These are phyloP conservation scores for Aspergillus avenaceus DNA, from an alignment of 495 filamentous ascomycete genomes.

Conservation along the genomic window DNA sequence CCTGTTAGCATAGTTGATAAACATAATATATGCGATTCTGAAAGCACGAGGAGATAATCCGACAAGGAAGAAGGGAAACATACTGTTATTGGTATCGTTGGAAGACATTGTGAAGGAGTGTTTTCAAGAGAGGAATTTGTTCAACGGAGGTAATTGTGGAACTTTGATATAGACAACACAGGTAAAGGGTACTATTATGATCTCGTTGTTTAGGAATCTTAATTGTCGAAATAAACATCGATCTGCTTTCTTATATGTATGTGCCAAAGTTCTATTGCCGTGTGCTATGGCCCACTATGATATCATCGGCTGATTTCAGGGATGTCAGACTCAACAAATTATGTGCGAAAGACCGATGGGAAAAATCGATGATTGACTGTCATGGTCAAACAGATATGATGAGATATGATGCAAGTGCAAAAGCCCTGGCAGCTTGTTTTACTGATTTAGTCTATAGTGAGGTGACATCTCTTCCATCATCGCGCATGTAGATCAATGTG, in stretches of 20 bases:
- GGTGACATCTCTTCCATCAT: background rate
- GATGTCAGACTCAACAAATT: background rate
- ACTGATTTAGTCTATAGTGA: background rate
- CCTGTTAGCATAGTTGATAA: background rate
- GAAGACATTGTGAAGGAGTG: conserved; percentile 1
- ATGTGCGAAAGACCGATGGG: background rate
- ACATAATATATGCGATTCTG: no score
- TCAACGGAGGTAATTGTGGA: background rate
- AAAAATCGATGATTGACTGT: background rate
- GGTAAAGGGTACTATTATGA: no score
- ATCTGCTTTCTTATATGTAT: background rate
- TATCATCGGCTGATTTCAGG: background rate
- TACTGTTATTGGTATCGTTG: background rate
- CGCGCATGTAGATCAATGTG: background rate
- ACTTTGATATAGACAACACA: conserved; percentile 12
- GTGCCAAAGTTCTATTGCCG: background rate
- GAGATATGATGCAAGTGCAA: background rate
- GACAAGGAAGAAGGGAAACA: no score
- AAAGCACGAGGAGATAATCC: background rate
- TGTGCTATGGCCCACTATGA: background rate
- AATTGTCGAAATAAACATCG: background rate
- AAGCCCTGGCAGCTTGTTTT: background rate
- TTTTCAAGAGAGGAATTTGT: background rate
- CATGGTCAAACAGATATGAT: background rate
- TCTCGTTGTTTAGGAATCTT: background rate